Evolutionary conservation across 331 rosid species (phyloP), one percentile per base, ranked within the genome.

Genomic region (Stylosanthes scabra): DNA sequence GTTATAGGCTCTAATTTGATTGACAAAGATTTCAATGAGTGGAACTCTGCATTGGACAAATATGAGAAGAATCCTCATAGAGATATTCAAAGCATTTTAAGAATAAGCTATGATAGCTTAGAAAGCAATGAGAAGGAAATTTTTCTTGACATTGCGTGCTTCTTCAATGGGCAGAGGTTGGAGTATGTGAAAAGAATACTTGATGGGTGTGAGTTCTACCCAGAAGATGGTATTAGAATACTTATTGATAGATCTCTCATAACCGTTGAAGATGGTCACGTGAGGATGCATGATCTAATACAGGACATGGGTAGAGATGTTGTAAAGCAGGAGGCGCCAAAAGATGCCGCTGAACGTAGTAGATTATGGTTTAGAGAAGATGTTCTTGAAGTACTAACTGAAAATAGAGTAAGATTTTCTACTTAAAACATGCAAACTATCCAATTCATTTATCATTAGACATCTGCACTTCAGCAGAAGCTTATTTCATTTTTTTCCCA

Each of bases 241-340:
- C 68, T 80, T 5, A 6, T 42, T 31, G 63, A 66, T 4, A 81
- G 64, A 47, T 59, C 61, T 20, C 66, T 81, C 1, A 1, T 75
- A 50, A 58, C 28, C 2, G 0, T 50, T 29, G 49, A 61, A 28
- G 0, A 5, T 4, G 42, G 29, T 7, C 2, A 25, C 9, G 7
- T 80, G 37, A 4, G 0, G 9, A 68, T 80, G 73, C 84, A 80
- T 68, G 73, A 63, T 16, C 28, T 64, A 6, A 57, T 75, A 37
- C 59, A 63, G 44, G 20, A 58, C 11, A 75, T 70, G 84, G 81
- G 67, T 2, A 40, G 42, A 40, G 71, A 81, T 20, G 49, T 81
- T 49, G 74, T 70, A 9, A 56, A 58, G 3, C 54, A 59, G 0
- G 49, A 58, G 10, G 44, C 78, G 0, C 60, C 59, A 14, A 1